Conservation (phyloP, 352 stramenopile species). For the Globisporangium orthogonon region DNA sequence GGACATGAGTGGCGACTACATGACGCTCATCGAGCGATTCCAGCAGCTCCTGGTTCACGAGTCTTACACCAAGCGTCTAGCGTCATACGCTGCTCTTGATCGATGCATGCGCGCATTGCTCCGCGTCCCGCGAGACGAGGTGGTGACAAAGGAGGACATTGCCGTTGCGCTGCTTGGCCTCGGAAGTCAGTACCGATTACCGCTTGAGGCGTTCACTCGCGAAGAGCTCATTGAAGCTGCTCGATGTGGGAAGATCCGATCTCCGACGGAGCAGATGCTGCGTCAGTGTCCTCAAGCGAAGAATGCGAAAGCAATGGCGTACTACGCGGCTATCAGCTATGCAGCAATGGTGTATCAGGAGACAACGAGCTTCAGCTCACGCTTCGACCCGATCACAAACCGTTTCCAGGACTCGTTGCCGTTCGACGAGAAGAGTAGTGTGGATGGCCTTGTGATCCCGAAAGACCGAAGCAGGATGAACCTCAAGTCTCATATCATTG, state of each 20-base stretch:
- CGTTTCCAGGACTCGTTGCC: constrained; percentile 38
- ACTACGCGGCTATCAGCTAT: constrained; percentile 60
- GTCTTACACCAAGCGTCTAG: constrained; percentile 49
- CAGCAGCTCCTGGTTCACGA: constrained; percentile 65
- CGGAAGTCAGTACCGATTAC: constrained; percentile 29
- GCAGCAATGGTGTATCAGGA: constrained; percentile 56
- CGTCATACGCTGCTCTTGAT: constrained; percentile 56
- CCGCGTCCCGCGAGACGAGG: constrained; percentile 25
- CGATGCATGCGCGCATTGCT: constrained; percentile 58
- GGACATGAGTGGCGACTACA: constrained; percentile 59
- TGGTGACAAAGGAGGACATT: constrained; percentile 72
- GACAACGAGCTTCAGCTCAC: constrained; percentile 40
- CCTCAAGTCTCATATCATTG: constrained; percentile 38
- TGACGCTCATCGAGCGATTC: constrained; percentile 60
- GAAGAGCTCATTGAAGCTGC: constrained; percentile 53
- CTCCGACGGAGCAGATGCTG: constrained; percentile 38
- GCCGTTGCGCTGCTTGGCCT: constrained; percentile 36
- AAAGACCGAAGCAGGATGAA: constrained; percentile 35
- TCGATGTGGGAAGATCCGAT: constrained; percentile 36
- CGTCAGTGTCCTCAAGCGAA: constrained; percentile 31
- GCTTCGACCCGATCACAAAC: constrained; percentile 29
- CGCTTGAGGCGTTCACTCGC: constrained; percentile 53
- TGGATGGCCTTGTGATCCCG: constrained; percentile 35
- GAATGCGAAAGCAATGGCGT: constrained; percentile 58
- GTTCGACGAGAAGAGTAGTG: constrained; percentile 29